Evolutionary conservation across 805 yeast genomes (phyloP).

Genomic region (Candida tibetensis): DNA sequence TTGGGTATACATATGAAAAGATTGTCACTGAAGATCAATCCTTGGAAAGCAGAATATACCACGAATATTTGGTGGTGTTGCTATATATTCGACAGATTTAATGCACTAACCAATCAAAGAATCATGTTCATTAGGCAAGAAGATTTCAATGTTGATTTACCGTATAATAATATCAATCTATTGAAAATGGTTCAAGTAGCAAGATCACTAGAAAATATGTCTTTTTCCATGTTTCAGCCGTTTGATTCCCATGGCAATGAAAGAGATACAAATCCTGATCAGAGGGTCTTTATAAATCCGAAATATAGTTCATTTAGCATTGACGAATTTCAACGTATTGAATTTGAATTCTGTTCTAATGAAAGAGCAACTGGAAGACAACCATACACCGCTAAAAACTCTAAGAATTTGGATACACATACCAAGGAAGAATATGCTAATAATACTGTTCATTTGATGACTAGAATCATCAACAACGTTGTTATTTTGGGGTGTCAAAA

Average conservation of each 20-base stretch:
- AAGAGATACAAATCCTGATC: background rate
- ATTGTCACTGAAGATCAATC: constrained; percentile 5
- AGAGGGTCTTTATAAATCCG: background rate
- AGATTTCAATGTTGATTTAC: constrained; percentile 34
- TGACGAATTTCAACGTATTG: constrained; percentile 25
- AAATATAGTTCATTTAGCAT: constrained; percentile 20
- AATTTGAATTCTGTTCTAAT: constrained; percentile 24
- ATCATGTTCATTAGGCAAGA: constrained; percentile 26
- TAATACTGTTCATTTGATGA: constrained; percentile 22
- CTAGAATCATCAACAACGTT: constrained; percentile 27
- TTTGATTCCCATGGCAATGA: constrained; percentile 9
- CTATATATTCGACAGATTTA: constrained; percentile 31
- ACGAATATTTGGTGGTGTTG: constrained; percentile 35
- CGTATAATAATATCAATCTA: constrained; percentile 23
- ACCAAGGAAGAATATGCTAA: constrained; percentile 14
- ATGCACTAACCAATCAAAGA: constrained; percentile 26
- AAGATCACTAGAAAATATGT: constrained; percentile 24
- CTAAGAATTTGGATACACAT: background rate
- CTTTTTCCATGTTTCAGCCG: constrained; percentile 22
- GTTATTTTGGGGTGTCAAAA: constrained; percentile 27
- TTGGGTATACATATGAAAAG: constrained; percentile 28
- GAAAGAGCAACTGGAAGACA: constrained; percentile 11
- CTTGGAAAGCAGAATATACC: constrained; percentile 15
- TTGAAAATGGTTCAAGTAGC: constrained; percentile 27
- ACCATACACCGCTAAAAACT: constrained; percentile 4